Conservation (phyloP, 2,329 filamentous ascomycete genomes). For the Fusarium humuli region DNA sequence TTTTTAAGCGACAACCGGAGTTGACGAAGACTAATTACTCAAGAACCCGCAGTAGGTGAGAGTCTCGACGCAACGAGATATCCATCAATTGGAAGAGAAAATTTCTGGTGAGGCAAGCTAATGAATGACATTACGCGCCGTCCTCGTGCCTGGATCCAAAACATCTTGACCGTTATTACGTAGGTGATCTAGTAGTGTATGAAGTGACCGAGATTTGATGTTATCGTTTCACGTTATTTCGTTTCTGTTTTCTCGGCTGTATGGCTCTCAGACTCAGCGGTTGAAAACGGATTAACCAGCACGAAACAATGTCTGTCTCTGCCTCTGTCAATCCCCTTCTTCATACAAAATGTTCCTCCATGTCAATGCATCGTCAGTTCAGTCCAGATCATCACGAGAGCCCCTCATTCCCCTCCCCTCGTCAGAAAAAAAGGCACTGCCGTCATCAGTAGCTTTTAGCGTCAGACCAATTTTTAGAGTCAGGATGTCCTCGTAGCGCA, state of each 20-base stretch:
- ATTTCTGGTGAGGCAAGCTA: slow-evolving; percentile 27
- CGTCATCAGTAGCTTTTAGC: slow-evolving; percentile 45
- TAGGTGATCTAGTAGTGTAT: neutral
- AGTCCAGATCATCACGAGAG: slow-evolving; percentile 8
- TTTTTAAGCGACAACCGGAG: slow-evolving; percentile 39
- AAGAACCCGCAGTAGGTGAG: slow-evolving; percentile 33
- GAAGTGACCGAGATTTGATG: slow-evolving; percentile 2
- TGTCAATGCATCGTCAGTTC: neutral
- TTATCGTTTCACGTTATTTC: slow-evolving; percentile 1
- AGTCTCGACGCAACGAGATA: slow-evolving; percentile 35
- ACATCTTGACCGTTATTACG: slow-evolving; percentile 4
- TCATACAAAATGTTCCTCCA: neutral
- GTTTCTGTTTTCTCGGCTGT: neutral
- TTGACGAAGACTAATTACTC: slow-evolving; percentile 45
- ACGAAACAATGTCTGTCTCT: neutral
- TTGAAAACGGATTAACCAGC: neutral
- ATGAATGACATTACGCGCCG: neutral
- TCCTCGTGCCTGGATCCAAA: slow-evolving; percentile 19
- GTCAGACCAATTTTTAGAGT: slow-evolving; percentile 41
- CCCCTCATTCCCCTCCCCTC: slow-evolving; percentile 33
- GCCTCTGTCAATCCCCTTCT: neutral
- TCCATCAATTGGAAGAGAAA: slow-evolving; percentile 11
- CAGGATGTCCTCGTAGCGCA: slow-evolving; percentile 31
- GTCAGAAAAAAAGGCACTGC: slow-evolving; percentile 34
- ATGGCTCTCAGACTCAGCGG: neutral